Conservation (phyloP, 2,329 filamentous ascomycete species). For the Apiospora rasikravindrae region DNA sequence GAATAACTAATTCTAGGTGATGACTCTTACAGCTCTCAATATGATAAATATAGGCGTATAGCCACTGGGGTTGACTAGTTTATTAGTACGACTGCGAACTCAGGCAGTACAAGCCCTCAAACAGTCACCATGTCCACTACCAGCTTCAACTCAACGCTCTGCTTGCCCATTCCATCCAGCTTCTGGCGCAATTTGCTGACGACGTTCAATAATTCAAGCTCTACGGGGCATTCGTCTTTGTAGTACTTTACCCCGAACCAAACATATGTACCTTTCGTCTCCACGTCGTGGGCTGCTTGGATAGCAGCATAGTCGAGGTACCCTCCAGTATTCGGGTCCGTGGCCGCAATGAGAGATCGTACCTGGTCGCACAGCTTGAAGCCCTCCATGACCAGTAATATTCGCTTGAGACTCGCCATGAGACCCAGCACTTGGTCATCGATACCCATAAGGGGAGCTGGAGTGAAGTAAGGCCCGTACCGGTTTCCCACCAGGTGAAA, state of each 20-base stretch:
- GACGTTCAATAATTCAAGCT: not conserved
- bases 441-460: not conserved
- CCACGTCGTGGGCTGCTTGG: not conserved
- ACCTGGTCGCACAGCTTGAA: not conserved
- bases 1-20: no score
- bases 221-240: no score
- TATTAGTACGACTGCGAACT: no score
- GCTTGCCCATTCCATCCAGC: not conserved
- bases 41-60: no score
- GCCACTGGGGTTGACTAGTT: no score
- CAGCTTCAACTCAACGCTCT: not conserved
- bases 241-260: not conserved
- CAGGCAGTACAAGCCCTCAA: no score
- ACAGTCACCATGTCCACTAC: not conserved
- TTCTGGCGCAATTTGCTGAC: not conserved
- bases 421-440: not conserved
- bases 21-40: no score
- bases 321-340: not conserved
- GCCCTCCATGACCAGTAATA: not conserved
- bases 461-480: not conserved
- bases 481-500: not conserved
- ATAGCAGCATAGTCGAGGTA: not conserved
- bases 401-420: not conserved
- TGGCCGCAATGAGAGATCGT: not conserved
- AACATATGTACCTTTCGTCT: not conserved